Conservation (phyloP, 2,329 filamentous ascomycete species). For the Aspergillus arachidicola region DNA sequence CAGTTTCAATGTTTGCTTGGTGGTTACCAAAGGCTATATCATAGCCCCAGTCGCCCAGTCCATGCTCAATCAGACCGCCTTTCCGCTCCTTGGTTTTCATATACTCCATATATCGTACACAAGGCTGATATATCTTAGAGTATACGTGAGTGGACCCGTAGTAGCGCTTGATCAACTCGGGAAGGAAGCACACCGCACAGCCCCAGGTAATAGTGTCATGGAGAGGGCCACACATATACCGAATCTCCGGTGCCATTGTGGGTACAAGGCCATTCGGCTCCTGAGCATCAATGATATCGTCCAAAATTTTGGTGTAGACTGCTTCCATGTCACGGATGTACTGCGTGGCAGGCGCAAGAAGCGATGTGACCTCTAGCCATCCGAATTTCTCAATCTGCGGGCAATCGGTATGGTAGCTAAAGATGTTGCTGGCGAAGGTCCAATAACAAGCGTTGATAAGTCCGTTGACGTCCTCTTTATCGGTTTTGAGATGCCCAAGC, state of each 20-base stretch:
- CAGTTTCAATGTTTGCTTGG: conserved; percentile 31
- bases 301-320: conserved; percentile 51
- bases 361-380: conserved; percentile 52
- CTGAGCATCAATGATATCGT: conserved; percentile 52
- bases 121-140: conserved; percentile 21
- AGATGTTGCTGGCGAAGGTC: conserved; percentile 48
- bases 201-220: conserved; percentile 45
- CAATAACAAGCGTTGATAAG: conserved; percentile 46
- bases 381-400: conserved; percentile 54
- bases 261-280: conserved; percentile 50
- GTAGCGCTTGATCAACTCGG: conserved; percentile 24
- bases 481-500: conserved; percentile 25
- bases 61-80: conserved; percentile 27
- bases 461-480: conserved; percentile 26
- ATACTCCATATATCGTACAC: conserved; percentile 29
- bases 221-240: conserved; percentile 54
- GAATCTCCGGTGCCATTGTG: conserved; percentile 51
- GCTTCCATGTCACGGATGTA: conserved; percentile 52
- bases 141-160: conserved; percentile 27
- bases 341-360: conserved; percentile 50
- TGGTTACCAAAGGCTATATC: conserved; percentile 30
- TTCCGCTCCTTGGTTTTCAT: conserved; percentile 26
- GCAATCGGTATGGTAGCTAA: conserved; percentile 53
- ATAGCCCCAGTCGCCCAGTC: conserved; percentile 28
- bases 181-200: conserved; percentile 26